phyloP scores from a whole-genome alignment of 208 protist species.

The Leishmania amazonensis region DNA sequence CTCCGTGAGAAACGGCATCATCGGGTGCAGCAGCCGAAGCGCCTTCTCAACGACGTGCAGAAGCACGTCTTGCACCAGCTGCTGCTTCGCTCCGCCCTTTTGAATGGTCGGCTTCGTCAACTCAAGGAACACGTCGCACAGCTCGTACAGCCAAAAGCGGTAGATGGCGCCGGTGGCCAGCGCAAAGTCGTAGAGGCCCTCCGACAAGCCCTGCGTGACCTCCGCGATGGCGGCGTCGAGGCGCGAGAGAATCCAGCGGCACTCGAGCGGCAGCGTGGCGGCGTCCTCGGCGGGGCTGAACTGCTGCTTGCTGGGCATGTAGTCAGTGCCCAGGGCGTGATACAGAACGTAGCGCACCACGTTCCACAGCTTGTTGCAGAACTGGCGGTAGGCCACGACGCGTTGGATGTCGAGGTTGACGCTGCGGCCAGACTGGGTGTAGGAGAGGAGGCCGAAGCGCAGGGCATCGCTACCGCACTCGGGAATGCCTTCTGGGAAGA shows the following conservation, averaged over 20 bases:
- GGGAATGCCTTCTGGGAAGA: constrained; percentile 96
- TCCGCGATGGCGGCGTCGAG: constrained; percentile 84
- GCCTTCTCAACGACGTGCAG: constrained; percentile 92
- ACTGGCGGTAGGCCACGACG: constrained; percentile 97
- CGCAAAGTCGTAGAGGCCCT: constrained; percentile 92
- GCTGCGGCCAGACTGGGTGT: constrained; percentile 93
- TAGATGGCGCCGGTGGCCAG: constrained; percentile 92
- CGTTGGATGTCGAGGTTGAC: constrained; percentile 99
- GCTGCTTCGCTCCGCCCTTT: constrained; percentile 64
- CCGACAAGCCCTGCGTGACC: constrained; percentile 72
- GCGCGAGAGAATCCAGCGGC: constrained; percentile 97
- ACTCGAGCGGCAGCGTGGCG: constrained; percentile 83
- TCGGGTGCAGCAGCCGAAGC: constrained; percentile 98
- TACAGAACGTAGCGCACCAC: constrained; percentile 96
- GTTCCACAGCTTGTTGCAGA: constrained; percentile 99
- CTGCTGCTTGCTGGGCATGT: constrained; percentile 53
- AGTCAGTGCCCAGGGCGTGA: constrained; percentile 83
- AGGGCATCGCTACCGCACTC: constrained; percentile 99
- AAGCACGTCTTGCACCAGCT: constrained; percentile 91
- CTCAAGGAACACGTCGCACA: constrained; percentile 98
- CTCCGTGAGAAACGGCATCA: constrained; percentile 99
- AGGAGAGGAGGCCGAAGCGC: constrained; percentile 98
- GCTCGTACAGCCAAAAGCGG: constrained; percentile 98
- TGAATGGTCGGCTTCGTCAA: constrained; percentile 93
- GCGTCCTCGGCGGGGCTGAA: constrained; percentile 46